Evolutionary conservation across 1,139 yeast genomes (phyloP).

Genomic region (Suhomyces bolitotheri): DNA sequence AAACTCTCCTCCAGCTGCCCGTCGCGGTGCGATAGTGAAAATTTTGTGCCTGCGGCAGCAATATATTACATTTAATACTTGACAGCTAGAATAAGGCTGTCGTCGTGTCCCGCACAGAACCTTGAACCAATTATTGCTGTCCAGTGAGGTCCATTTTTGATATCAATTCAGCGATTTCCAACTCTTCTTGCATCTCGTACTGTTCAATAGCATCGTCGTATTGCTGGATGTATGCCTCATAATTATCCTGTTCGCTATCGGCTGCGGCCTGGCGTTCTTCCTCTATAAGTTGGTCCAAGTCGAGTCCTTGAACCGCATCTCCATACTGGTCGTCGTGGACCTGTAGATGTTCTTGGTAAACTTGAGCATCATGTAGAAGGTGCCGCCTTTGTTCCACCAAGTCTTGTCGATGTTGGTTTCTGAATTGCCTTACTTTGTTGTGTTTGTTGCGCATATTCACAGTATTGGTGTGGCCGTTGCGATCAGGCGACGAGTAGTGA

Average conservation of each 20-base stretch:
- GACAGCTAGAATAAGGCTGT: too few relatives aligned
- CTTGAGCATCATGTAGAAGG: slow-evolving; percentile 26
- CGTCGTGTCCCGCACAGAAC: too few relatives aligned
- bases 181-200: slow-evolving; percentile 20
- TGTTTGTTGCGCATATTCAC: slow-evolving; percentile 31
- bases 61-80: too few relatives aligned
- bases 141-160: slow-evolving; percentile 16
- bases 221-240: slow-evolving; percentile 13
- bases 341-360: slow-evolving; percentile 18
- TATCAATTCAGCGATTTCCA: slow-evolving; percentile 25
- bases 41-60: too few relatives aligned
- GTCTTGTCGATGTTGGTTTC: slow-evolving; percentile 32
- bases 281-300: slow-evolving; percentile 31
- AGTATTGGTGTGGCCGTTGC: slow-evolving; percentile 8
- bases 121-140: too few relatives aligned
- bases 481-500: slow-evolving; percentile 6
- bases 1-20: too few relatives aligned
- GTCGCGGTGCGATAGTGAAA: too few relatives aligned
- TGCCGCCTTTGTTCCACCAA: slow-evolving; percentile 27
- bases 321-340: slow-evolving; percentile 22
- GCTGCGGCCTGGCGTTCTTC: slow-evolving; percentile 28
- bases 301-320: slow-evolving; percentile 20
- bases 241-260: slow-evolving; percentile 12
- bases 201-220: slow-evolving; percentile 21
- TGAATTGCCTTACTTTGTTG: slow-evolving; percentile 26